A percentile compares a stretch with the other conserved stretches of the same genome.
These are phyloP conservation scores for Ophiostoma piceae DNA, from an alignment of 2,329 filamentous ascomycete species.

Conservation along the genomic window DNA sequence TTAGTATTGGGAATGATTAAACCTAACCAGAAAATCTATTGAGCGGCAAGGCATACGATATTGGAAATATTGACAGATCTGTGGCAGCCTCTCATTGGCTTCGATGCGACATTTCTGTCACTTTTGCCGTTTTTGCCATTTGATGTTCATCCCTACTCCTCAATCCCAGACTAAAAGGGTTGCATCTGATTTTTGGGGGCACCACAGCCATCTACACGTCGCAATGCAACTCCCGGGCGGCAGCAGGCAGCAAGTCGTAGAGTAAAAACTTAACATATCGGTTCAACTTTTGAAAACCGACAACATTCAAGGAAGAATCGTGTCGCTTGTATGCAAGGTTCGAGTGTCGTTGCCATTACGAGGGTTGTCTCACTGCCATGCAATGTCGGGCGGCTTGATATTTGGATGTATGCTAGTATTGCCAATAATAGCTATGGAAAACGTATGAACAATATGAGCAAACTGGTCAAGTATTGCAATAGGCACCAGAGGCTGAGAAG, in stretches of 20 bases:
- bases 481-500: not conserved
- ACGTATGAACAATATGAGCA: not conserved
- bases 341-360: not conserved
- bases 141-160: not conserved
- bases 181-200: not conserved
- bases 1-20: no score
- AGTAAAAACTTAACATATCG: not conserved
- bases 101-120: not conserved
- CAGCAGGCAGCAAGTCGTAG: not conserved
- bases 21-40: not conserved
- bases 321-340: not conserved
- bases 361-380: not conserved
- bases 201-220: conserved; percentile 8
- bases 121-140: not conserved
- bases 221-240: conserved; percentile 1
- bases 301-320: not conserved
- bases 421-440: not conserved
- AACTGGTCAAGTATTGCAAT: not conserved
- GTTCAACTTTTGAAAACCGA: not conserved
- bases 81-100: not conserved
- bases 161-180: not conserved
- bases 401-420: no score
- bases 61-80: not conserved
- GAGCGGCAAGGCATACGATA: not conserved
- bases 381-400: not conserved